Conservation (phyloP, 257 asterid species). For the Solanum chiquidenum region DNA sequence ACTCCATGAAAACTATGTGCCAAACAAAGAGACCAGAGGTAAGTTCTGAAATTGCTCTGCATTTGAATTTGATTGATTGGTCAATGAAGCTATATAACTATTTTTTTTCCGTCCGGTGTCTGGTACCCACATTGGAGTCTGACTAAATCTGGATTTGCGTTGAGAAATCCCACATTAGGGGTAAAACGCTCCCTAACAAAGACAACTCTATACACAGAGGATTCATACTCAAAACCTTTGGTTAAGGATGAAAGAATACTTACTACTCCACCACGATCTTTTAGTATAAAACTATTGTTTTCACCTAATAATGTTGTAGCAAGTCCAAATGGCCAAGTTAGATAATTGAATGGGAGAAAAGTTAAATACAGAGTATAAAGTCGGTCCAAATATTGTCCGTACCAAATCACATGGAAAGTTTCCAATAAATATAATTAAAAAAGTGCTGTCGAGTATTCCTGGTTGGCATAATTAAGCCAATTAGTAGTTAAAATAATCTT, state of each 20-base stretch:
- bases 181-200: background rate
- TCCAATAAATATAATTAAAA: background rate
- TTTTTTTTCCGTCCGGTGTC: background rate
- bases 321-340: background rate
- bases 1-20: conserved; percentile 32
- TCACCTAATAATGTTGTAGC: background rate
- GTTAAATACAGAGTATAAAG: background rate
- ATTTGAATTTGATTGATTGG: background rate
- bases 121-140: background rate
- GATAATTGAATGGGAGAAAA: background rate
- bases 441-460: background rate
- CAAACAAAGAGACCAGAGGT: conserved; percentile 59
- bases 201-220: no score
- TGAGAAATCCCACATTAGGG: background rate
- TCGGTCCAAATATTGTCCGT: background rate
- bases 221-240: background rate
- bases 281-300: background rate
- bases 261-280: background rate
- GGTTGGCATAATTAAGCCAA: background rate
- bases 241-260: no score
- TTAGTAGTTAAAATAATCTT: background rate
- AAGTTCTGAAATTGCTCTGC: conserved; percentile 1
- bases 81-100: background rate
- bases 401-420: conserved; percentile 1
- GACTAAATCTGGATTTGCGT: no score